Evolutionary conservation across 805 yeast species (phyloP), one percentile per base, ranked within the genome.

Genomic region (Saturnispora kantuleensis): DNA sequence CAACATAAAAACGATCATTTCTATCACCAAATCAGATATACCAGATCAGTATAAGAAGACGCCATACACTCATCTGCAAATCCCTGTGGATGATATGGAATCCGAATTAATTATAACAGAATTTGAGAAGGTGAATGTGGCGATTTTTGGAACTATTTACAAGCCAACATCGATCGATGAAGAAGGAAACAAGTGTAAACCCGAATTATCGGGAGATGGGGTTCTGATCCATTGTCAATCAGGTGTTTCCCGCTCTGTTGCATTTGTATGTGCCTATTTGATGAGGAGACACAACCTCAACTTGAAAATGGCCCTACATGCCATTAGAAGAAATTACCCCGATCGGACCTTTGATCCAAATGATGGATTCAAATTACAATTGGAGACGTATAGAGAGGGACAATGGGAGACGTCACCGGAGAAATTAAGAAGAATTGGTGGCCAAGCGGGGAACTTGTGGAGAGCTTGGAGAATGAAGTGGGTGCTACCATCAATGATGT

Each of bases 71-170:
- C 71, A 73, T 50, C 68, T 74, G 35, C 85, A 81, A 50, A 71
- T 90, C 29, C 75, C 77, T 7, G 65, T 90, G 7, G 81, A 85
- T 48, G 98, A 93, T 58, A 79, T 77, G 45, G 78, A 74, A 36
- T 70, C 72, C 1, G 74, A 79, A 18, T 79, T 90, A 52, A 70
- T 93, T 10, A 57, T 89, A 44, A 72, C 75, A 48, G 68, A 72
- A 50, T 71, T 90, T 42, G 71, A 72, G n/a, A 71, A 71, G 38
- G 68, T 83, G 1, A 81, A 81, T 52, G 63, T 63, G 10, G 87
- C 85, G 58, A 82, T 90, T 2, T 82, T 80, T 39, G 56, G 62
- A 2, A 87, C 86, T 0, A 65, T 82, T 15, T 78, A 71, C 52
- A 63, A 64, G 37, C 65, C 65, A 35, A 45, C 52, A 13, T 13